Evolutionary conservation across 768 basidiomycete genomes (phyloP), one percentile per base, ranked within the genome.

Genomic region (Guyanaporus albipodus): DNA sequence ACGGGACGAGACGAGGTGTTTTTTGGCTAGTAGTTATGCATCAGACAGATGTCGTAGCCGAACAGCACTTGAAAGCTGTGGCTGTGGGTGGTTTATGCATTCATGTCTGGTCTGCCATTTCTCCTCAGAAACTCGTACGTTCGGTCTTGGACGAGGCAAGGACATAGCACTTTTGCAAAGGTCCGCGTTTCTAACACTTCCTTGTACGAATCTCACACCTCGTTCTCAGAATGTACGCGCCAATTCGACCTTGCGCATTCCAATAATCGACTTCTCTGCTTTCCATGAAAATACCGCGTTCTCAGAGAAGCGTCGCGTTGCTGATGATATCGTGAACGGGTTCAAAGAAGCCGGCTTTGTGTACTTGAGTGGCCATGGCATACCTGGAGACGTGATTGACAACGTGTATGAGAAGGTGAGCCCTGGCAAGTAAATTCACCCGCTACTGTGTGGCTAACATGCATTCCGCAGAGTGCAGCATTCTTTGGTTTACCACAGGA

Each of bases 301-400:
- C 2, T 65, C 70, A 12, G 82, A 87, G 57, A 86, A 80, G 67
- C 74, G 77, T 48, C 60, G 72, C 6, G 77, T 81, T 0, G 87
- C 91, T 3, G 69, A 76, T 36, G 76, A 82, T 52, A 76, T 93
- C 28, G 87, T 81, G 28, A 74, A 75, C 31, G 91, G 85, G 0
- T 88, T 90, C 71, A 90, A 83, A 57, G 76, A 84, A 45, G 82
- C 82, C 46, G 87, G 89, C 1, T 92, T 92, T 57, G 73, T 91
- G 36, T 92, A 92, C 63, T 69, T 93, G 29, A 72, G 72, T 19
- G 78, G 80, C 32, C 87, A 91, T 67, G 87, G 88, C 2, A 81
- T 92, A 43, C 68, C 81, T 17, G 53, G 73, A 26, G 73, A 62
- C 27, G 76, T 73, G 12, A 75, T 92, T 10, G 62, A 78, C 55